These are phyloP conservation scores for Vicia faba DNA, from an alignment of 306 rosid genomes.

Conservation along the genomic window DNA sequence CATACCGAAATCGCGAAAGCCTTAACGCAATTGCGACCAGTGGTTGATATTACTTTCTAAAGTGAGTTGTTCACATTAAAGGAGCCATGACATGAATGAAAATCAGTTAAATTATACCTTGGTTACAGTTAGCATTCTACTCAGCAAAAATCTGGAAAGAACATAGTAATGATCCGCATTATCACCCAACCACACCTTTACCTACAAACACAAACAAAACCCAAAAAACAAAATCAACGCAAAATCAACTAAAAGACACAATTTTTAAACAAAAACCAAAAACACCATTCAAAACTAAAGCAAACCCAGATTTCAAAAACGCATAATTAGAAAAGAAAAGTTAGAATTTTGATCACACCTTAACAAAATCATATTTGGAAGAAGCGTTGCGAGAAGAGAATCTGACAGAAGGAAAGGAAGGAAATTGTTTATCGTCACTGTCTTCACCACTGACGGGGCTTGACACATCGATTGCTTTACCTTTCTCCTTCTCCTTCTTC, in stretches of 20 bases:
- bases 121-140: constrained; percentile 91
- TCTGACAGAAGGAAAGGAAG: constrained; percentile 52
- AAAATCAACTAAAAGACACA: not conserved
- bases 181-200: constrained; percentile 96
- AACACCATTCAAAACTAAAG: not conserved
- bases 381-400: constrained; percentile 78
- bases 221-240: not conserved
- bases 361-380: constrained; percentile 95
- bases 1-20: too few relatives aligned
- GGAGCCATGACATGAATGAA: not conserved
- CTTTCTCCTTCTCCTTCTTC: constrained; percentile 26
- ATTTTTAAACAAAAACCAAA: not conserved
- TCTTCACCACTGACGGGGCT: constrained; percentile 51
- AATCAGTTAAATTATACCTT: constrained; percentile 48
- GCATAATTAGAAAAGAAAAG: constrained; percentile 1
- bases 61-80: too few relatives aligned
- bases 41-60: too few relatives aligned
- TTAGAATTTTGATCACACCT: constrained; percentile 38
- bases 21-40: too few relatives aligned
- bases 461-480: constrained; percentile 42
- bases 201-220: constrained; percentile 47
- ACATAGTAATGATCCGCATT: constrained; percentile 97
- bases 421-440: constrained; percentile 39
- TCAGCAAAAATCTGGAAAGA: constrained; percentile 85
- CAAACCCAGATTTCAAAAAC: not conserved